Evolutionary conservation across 257 asterid species (phyloP), one percentile per base, ranked within the genome.

Genomic region (Avicennia marina): DNA sequence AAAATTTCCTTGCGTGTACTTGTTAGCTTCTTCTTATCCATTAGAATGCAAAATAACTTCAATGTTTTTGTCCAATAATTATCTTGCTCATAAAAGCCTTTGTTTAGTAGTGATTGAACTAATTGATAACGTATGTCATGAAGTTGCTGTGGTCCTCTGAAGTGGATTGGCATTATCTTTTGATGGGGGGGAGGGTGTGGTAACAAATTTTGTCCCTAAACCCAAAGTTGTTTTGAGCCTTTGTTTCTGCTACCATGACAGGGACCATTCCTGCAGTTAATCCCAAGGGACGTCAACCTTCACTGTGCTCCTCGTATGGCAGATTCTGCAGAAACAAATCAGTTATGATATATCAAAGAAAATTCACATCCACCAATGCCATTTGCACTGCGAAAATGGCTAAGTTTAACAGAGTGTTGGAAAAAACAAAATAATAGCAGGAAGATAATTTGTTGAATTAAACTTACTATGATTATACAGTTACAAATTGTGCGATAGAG

Each of bases 81-180:
- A n/a, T n/a, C n/a, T n/a, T n/a, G n/a, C n/a, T n/a, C n/a, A n/a
- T n/a, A 22, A 38, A 29, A 29, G 57, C 32, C 46, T 13, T 18
- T 9, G 31, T 27, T 44, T 16, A 17, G 25, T 39, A 16, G 21
- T 4, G 9, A 15, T 58, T 16, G 54, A 21, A 60, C 48, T 48
- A 54, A 58, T 22, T 49, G 63, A 53, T 29, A 63, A 60, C 29
- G 18, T 52, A 52, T 63, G 67, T 72, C 56, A 57, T 41, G 72
- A 27, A 64, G 66, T 39, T 63, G 74, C 19, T 36, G 80, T 72
- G 80, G 82, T 79, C 86, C 86, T 60, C 43, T 45, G 22, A 29
- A 53, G 53, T 44, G 53, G 72, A 68, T 60, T 33, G 67, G 69
- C 52, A 60, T 34, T 47, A 65, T 66, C 74, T 32, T 40, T 51